Conservation (phyloP, 495 filamentous ascomycete genomes). For the Aspergillus nanangensis region DNA sequence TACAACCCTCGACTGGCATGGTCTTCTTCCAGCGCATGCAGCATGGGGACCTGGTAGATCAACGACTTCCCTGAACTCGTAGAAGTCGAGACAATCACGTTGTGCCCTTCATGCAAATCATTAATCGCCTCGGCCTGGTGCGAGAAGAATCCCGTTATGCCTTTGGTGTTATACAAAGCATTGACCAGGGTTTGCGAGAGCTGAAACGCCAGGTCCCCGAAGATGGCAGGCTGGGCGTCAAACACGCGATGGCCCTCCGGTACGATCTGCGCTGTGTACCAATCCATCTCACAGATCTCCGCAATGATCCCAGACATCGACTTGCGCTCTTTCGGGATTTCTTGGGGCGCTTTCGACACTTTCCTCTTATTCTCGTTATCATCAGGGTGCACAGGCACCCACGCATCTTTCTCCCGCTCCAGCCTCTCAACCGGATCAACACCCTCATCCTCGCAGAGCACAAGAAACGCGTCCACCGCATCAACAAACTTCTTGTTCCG, state of each 20-base stretch:
- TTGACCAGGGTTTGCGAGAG: constrained; percentile 91
- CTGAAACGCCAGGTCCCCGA: constrained; percentile 79
- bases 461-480: constrained; percentile 73
- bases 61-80: constrained; percentile 95
- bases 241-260: constrained; percentile 92
- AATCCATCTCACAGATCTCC: constrained; percentile 75
- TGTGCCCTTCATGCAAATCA: constrained; percentile 70
- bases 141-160: constrained; percentile 83
- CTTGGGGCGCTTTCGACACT: constrained; percentile 42
- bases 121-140: constrained; percentile 97
- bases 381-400: constrained; percentile 46
- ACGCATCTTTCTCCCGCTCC: constrained; percentile 37
- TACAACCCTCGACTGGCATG: constrained; percentile 82
- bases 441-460: constrained; percentile 59
- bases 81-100: constrained; percentile 92
- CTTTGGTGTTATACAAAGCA: constrained; percentile 83
- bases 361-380: constrained; percentile 45
- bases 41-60: constrained; percentile 92
- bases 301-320: constrained; percentile 78
- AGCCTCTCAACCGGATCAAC: constrained; percentile 66
- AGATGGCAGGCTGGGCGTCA: constrained; percentile 77
- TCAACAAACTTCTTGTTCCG: constrained; percentile 79
- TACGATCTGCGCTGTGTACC: constrained; percentile 92
- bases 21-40: constrained; percentile 82
- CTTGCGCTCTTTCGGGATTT: constrained; percentile 80